Conservation (phyloP, 192 early-diverging fungal species). For the Phlyctochytrium bullatum region DNA sequence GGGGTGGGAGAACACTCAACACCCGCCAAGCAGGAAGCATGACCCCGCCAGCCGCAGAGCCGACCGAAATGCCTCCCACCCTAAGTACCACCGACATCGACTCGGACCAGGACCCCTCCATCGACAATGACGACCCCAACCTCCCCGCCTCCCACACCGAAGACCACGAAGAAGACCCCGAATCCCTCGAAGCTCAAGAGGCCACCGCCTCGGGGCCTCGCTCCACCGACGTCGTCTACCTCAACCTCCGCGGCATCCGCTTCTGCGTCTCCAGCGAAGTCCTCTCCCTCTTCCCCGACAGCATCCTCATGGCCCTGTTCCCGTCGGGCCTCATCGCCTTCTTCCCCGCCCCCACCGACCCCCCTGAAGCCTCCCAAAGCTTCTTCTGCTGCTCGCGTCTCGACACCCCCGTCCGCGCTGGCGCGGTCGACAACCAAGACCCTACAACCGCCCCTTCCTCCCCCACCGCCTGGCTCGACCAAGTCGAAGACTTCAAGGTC, state of each 20-base stretch:
- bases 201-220: no score
- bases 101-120: no score
- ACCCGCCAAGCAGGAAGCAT: no score
- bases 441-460: no score
- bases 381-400: not conserved
- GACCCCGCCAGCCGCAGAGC: no score
- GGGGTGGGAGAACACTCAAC: no score
- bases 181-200: no score
- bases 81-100: no score
- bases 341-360: not conserved
- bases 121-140: no score
- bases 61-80: no score
- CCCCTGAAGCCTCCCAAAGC: not conserved
- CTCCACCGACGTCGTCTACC: not conserved
- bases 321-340: not conserved
- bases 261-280: constrained; percentile 3
- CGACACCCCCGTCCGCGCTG: not conserved
- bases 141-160: no score
- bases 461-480: not conserved
- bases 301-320: not conserved
- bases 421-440: not conserved
- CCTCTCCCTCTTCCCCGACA: constrained; percentile 3
- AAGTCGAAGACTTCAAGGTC: not conserved
- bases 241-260: not conserved
- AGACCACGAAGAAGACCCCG: no score